Percentiles rank a stretch among this genome's conserved stretches.
These are phyloP conservation scores for Kazachstania africana DNA, from an alignment of 805 yeast species.

Conservation along the genomic window DNA sequence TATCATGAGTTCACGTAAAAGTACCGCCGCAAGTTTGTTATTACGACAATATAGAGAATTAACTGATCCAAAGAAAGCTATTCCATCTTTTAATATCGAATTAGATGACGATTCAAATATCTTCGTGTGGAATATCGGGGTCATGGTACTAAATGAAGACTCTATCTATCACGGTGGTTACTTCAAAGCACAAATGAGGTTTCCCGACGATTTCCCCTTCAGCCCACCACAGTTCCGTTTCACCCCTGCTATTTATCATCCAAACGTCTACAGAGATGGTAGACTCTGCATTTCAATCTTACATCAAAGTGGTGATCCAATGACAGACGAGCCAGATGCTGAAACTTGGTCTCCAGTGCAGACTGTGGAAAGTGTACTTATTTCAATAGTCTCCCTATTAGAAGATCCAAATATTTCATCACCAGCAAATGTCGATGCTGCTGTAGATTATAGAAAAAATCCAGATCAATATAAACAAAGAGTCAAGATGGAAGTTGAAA, in stretches of 20 bases:
- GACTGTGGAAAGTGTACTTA: slow-evolving; percentile 81
- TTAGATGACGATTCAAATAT: slow-evolving; percentile 48
- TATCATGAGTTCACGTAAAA: slow-evolving; percentile 25
- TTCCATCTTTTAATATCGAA: slow-evolving; percentile 60
- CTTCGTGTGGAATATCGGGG: slow-evolving; percentile 72
- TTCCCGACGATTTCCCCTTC: slow-evolving; percentile 85
- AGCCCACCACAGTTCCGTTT: slow-evolving; percentile 88
- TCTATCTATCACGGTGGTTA: slow-evolving; percentile 91
- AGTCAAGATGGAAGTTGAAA: slow-evolving; percentile 71
- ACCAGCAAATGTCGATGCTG: slow-evolving; percentile 95
- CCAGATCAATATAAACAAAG: slow-evolving; percentile 63
- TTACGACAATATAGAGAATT: slow-evolving; percentile 91
- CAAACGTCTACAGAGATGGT: slow-evolving; percentile 91
- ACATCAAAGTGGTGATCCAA: slow-evolving; percentile 84
- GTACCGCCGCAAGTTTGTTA: slow-evolving; percentile 68
- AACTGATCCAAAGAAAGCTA: slow-evolving; percentile 81
- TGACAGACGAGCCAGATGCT: slow-evolving; percentile 81
- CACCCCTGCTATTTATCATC: slow-evolving; percentile 89
- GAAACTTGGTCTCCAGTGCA: slow-evolving; percentile 95
- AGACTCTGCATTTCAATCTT: slow-evolving; percentile 84
- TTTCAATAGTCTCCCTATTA: slow-evolving; percentile 78
- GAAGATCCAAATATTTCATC: slow-evolving; percentile 90
- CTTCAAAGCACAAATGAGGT: slow-evolving; percentile 86
- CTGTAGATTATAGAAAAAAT: slow-evolving; percentile 77
- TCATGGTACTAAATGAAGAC: slow-evolving; percentile 82